Base-by-base conservation (phyloP, 179 eudicot species). In the Pouteria campechiana region DNA sequence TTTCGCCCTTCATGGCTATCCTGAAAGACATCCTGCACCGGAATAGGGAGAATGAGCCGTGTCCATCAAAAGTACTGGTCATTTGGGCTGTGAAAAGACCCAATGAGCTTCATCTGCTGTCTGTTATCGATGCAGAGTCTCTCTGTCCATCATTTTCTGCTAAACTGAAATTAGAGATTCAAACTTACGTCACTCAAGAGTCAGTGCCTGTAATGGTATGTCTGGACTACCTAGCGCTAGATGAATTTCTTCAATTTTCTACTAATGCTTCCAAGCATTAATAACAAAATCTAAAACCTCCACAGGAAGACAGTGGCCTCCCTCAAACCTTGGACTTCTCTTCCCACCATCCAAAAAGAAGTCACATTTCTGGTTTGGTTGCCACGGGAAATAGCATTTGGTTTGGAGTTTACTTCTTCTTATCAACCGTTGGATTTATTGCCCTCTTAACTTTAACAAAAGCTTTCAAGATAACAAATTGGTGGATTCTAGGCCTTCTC, bases 401-500 rank as follows among this genome's bases (percentile, higher is more conserved):
- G 98, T 62, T 83, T 7, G 95, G 96, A 42, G 24, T 59, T 33
- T 86, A 90, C 21, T 54, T 86, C 5, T 41, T 75, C n/a, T 67
- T 73, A 25, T 74, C 94, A 0, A 74, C 78, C 17, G 25, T 73
- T 13, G 98, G 98, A 25, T 72, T 90, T 5, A 25, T 76, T n/a
- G 22, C 68, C 17, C 58, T 64, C 14, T 55, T 76, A 43, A 76
- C 55, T 3, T 54, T 86, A 56, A 22, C 79, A 39, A 64, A 86
- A 22, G 48, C 15, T 22, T 63, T 43, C 15, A 46, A 48, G 17
- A 52, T 81, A 51, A 2, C 32, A 6, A 41, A 37, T 19, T 82
- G 79, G 83, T 90, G 94, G 98, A 79, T 74, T 64, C 81, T 79
- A 52, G 98, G 95, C 33, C 83, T 90, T 60, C 68, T 90, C 24